A percentile compares a stretch with the other conserved stretches of the same genome.
Evolutionary conservation across 192 early-diverging fungal species (phyloP).

Genomic region (Rhizophagus prolifer): DNA sequence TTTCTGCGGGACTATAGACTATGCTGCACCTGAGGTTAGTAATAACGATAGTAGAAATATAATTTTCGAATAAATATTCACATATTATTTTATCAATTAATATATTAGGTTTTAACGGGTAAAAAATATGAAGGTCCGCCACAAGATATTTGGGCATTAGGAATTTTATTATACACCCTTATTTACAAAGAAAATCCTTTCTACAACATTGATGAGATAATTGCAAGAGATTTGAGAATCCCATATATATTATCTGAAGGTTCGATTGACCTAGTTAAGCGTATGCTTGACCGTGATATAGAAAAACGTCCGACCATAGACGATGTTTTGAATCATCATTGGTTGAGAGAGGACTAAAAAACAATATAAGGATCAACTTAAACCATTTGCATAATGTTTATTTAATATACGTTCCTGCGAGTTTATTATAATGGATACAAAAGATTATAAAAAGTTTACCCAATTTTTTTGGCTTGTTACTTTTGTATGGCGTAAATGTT

Average conservation of each 20-base stretch:
- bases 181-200: constrained; percentile 75
- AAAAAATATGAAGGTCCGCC: constrained; percentile 71
- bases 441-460: too few relatives aligned
- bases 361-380: neutral
- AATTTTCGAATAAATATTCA: neutral
- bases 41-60: too few relatives aligned
- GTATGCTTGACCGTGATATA: constrained; percentile 74
- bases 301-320: constrained; percentile 74
- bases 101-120: constrained; percentile 45
- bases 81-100: neutral
- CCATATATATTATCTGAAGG: constrained; percentile 57
- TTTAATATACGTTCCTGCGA: too few relatives aligned
- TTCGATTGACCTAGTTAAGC: constrained; percentile 61
- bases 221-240: constrained; percentile 53
- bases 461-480: too few relatives aligned
- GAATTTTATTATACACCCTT: constrained; percentile 74
- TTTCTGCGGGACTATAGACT: constrained; percentile 76
- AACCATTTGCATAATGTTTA: too few relatives aligned
- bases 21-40: constrained; percentile 70
- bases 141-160: constrained; percentile 84
- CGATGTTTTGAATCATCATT: constrained; percentile 70
- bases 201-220: constrained; percentile 65
- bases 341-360: constrained; percentile 49
- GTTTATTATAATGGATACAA: too few relatives aligned
- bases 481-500: too few relatives aligned